Conservation (phyloP, 345 rosid species). For the Pelargonium nanum region DNA sequence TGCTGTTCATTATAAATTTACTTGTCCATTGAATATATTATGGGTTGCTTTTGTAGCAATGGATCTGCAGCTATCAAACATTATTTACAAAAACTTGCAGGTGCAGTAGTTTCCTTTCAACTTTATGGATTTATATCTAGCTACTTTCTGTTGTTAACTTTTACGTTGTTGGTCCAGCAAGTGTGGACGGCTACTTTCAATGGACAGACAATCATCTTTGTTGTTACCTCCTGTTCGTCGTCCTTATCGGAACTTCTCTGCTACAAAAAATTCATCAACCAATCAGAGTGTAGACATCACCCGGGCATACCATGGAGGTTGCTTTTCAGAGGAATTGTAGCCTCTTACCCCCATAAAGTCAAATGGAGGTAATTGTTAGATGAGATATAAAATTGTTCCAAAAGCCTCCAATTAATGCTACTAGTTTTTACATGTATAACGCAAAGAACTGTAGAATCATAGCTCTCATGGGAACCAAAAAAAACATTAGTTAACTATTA, state of each 20-base stretch:
- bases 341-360: background rate
- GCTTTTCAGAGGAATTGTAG: slow-evolving; percentile 34
- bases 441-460: too few species aligned
- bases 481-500: too few species aligned
- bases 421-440: too few species aligned
- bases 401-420: background rate
- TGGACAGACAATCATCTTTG: slow-evolving; percentile 55
- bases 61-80: slow-evolving; percentile 78
- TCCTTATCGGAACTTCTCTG: slow-evolving; percentile 23
- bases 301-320: slow-evolving; percentile 45
- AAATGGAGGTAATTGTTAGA: too few species aligned
- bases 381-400: background rate
- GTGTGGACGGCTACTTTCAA: slow-evolving; percentile 58
- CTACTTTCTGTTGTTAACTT: background rate
- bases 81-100: slow-evolving; percentile 64
- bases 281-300: slow-evolving; percentile 20
- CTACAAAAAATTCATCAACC: slow-evolving; percentile 13
- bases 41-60: slow-evolving; percentile 36
- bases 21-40: slow-evolving; percentile 3
- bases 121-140: background rate
- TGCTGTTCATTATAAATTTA: slow-evolving; percentile 4
- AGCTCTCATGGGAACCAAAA: too few species aligned
- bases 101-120: slow-evolving; percentile 21
- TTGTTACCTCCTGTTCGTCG: slow-evolving; percentile 52
- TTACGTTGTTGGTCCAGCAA: slow-evolving; percentile 34